These are phyloP conservation scores for Rhizopogon salebrosus DNA, from an alignment of 768 basidiomycete genomes.

Conservation along the genomic window DNA sequence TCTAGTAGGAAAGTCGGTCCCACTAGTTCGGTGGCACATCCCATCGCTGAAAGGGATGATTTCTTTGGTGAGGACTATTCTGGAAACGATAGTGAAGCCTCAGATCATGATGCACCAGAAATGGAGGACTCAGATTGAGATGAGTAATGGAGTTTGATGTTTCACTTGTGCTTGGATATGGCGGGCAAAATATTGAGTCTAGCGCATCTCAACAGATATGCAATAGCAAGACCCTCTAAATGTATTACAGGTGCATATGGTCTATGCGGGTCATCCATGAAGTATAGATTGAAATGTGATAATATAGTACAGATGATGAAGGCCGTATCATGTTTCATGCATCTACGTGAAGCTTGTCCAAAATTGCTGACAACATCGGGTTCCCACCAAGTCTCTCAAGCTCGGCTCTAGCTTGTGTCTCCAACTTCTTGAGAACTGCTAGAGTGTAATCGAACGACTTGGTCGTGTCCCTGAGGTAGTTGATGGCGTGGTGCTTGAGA, in stretches of 20 bases:
- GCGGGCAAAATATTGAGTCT: not conserved
- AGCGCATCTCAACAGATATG: not conserved
- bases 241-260: not conserved
- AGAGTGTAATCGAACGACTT: conserved; percentile 86
- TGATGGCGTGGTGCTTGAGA: conserved; percentile 74
- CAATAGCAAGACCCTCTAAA: not conserved
- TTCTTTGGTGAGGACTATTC: conserved; percentile 24
- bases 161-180: not conserved
- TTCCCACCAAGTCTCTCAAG: conserved; percentile 78
- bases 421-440: conserved; percentile 59
- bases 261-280: not conserved
- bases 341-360: conserved; percentile 45
- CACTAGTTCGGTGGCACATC: conserved; percentile 7
- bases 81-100: conserved; percentile 8
- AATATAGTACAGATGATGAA: not conserved
- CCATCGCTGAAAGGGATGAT: conserved; percentile 16
- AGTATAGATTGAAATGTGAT: not conserved
- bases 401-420: conserved; percentile 63
- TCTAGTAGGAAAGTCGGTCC: conserved; percentile 1
- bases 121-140: not conserved
- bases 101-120: conserved; percentile 4
- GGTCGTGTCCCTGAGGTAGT: conserved; percentile 71
- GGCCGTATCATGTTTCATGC: not conserved
- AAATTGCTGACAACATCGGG: conserved; percentile 46
- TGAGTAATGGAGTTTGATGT: not conserved